phyloP scores from a whole-genome alignment of 225 moss, liverwort and hornwort genomes.

The Straminergon stramineum region DNA sequence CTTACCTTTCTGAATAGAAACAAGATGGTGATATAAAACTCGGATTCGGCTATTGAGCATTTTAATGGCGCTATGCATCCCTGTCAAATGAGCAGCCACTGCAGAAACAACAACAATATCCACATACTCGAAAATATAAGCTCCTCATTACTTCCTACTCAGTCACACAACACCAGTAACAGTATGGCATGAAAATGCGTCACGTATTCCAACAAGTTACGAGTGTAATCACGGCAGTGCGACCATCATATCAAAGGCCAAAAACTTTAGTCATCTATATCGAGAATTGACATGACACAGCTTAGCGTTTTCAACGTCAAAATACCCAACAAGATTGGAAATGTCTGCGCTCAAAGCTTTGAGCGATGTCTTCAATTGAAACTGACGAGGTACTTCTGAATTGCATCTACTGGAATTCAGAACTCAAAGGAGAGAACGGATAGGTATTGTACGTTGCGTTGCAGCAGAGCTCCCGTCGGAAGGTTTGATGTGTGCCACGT shows the following conservation, averaged over 20 bases:
- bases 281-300: not conserved
- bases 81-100: slow-evolving; percentile 99
- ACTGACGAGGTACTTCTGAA: not conserved
- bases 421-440: not conserved
- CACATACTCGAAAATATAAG: not conserved
- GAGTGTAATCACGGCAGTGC: not conserved
- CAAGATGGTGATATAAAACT: slow-evolving; percentile 85
- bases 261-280: not conserved
- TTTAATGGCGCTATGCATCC: slow-evolving; percentile 99
- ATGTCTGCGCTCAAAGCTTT: not conserved
- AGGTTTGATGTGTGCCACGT: slow-evolving; percentile 98
- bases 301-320: not conserved
- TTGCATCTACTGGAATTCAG: not conserved
- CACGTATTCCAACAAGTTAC: not conserved
- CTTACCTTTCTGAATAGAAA: slow-evolving; percentile 86
- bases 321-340: not conserved
- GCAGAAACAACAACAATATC: slow-evolving; percentile 5
- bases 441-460: slow-evolving; percentile 59
- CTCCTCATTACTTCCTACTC: not conserved
- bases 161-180: not conserved
- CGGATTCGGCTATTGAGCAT: slow-evolving; percentile 97
- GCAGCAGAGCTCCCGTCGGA: slow-evolving; percentile 97
- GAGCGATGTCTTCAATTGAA: not conserved
- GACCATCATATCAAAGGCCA: not conserved
- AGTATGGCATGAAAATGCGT: not conserved